phyloP scores from a whole-genome alignment of 441 rosid species.

The Croton setiger region DNA sequence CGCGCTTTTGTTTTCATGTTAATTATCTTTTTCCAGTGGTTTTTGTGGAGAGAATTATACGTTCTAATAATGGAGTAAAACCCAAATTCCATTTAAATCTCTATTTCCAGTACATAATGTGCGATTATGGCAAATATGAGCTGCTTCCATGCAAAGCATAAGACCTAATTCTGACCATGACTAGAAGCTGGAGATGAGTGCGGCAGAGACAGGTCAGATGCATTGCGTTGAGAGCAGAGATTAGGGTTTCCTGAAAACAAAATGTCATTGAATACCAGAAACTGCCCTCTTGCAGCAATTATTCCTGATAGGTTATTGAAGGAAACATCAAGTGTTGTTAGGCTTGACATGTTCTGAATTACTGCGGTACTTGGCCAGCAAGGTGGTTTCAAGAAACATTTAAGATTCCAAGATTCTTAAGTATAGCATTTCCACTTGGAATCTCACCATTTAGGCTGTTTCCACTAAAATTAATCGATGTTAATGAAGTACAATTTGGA shows the following conservation, averaged over 20 bases:
- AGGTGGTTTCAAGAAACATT: conserved; percentile 64
- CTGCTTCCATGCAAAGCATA: conserved; percentile 37
- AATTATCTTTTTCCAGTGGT: too few relatives aligned
- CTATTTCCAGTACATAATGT: not conserved
- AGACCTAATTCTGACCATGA: conserved; percentile 17
- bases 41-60: too few relatives aligned
- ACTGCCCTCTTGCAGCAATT: conserved; percentile 64
- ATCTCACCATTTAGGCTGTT: conserved; percentile 58
- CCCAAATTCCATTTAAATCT: too few relatives aligned
- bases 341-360: conserved; percentile 59
- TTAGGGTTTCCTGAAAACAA: conserved; percentile 63
- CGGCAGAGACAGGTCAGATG: conserved; percentile 29
- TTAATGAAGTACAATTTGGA: conserved; percentile 39
- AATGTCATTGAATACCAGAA: conserved; percentile 55
- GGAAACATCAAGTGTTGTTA: conserved; percentile 68
- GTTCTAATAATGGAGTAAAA: too few relatives aligned
- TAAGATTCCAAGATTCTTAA: conserved; percentile 45
- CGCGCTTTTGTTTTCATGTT: not conserved
- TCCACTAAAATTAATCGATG: conserved; percentile 55
- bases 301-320: conserved; percentile 54
- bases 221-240: conserved; percentile 48
- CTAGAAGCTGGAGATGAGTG: conserved; percentile 20
- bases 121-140: conserved; percentile 38
- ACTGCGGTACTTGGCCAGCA: conserved; percentile 60
- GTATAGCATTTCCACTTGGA: conserved; percentile 40